Percentiles rank a stretch among this genome's conserved stretches.
phyloP scores from a whole-genome alignment of 805 yeast genomes.

The Saccharomycopsis sp. region DNA sequence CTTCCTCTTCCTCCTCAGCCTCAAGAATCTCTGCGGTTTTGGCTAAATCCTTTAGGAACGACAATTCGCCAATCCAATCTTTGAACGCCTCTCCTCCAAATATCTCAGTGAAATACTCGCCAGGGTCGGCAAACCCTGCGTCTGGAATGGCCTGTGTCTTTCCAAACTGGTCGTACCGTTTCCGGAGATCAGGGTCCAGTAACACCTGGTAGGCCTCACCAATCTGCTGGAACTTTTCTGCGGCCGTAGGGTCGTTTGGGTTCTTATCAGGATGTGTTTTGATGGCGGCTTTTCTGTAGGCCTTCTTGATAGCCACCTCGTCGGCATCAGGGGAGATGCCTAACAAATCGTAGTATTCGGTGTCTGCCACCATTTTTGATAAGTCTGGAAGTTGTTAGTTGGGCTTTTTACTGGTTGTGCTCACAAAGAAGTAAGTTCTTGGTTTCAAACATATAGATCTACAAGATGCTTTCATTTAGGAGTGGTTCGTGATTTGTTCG shows the following conservation, averaged over 20 bases:
- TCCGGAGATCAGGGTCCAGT: slow-evolving; percentile 62
- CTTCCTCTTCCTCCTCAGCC: slow-evolving; percentile 26
- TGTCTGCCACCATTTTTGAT: slow-evolving; percentile 70
- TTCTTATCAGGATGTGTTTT: slow-evolving; percentile 93
- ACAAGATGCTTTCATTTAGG: too few species aligned
- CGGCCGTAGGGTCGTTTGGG: slow-evolving; percentile 89
- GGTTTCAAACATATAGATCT: too few species aligned
- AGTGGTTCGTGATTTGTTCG: too few species aligned
- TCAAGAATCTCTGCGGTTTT: slow-evolving; percentile 47
- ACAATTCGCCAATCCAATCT: slow-evolving; percentile 73
- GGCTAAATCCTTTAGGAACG: slow-evolving; percentile 56
- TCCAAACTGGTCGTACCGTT: slow-evolving; percentile 78
- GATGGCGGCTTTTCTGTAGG: slow-evolving; percentile 87
- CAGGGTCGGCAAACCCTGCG: slow-evolving; percentile 76
- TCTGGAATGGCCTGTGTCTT: slow-evolving; percentile 66
- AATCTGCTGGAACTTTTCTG: slow-evolving; percentile 72
- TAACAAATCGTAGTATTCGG: slow-evolving; percentile 77
- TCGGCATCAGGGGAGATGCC: slow-evolving; percentile 66
- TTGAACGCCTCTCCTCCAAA: slow-evolving; percentile 79
- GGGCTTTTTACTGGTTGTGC: too few species aligned
- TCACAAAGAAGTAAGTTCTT: too few species aligned
- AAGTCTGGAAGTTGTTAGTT: too few species aligned
- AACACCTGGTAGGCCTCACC: slow-evolving; percentile 71
- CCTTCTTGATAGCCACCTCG: slow-evolving; percentile 80
- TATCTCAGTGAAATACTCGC: slow-evolving; percentile 73